These are phyloP conservation scores for Brassica nigra DNA, from an alignment of 345 rosid genomes.

Conservation along the genomic window DNA sequence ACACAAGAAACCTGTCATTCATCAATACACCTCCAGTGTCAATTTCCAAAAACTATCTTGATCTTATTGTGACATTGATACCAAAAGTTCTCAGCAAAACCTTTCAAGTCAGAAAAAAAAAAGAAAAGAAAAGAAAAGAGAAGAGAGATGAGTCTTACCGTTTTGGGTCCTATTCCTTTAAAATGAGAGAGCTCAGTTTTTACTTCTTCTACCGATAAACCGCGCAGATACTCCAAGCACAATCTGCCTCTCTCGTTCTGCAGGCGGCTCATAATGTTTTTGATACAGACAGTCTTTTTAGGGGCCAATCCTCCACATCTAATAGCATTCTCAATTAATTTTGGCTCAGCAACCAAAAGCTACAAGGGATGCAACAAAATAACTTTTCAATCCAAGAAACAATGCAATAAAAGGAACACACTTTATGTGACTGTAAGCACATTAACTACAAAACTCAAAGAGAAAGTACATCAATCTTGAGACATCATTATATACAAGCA, in stretches of 20 bases:
- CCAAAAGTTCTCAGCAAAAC: background rate
- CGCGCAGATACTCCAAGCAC: constrained; percentile 77
- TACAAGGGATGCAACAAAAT: constrained; percentile 30
- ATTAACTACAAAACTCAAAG: background rate
- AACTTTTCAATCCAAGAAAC: background rate
- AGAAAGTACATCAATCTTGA: constrained; percentile 1
- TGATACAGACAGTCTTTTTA: constrained; percentile 71
- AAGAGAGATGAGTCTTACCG: constrained; percentile 45
- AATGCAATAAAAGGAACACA: background rate
- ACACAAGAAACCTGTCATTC: constrained; percentile 78
- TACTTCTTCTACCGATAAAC: constrained; percentile 61
- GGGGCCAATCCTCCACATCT: constrained; percentile 95
- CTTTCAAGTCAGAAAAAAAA: background rate
- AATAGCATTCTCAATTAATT: constrained; percentile 64
- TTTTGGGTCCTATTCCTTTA: constrained; percentile 87
- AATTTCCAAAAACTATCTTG: background rate
- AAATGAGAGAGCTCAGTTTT: constrained; percentile 80
- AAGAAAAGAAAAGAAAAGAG: background rate
- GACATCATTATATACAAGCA: background rate
- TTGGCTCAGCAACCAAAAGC: constrained; percentile 74
- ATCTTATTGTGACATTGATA: background rate
- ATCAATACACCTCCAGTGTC: constrained; percentile 1
- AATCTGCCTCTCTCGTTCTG: constrained; percentile 61
- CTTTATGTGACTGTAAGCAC: background rate
- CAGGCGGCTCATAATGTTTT: constrained; percentile 63